Base-by-base conservation (phyloP, 345 rosid genomes). In the Tarenaya hassleriana region DNA sequence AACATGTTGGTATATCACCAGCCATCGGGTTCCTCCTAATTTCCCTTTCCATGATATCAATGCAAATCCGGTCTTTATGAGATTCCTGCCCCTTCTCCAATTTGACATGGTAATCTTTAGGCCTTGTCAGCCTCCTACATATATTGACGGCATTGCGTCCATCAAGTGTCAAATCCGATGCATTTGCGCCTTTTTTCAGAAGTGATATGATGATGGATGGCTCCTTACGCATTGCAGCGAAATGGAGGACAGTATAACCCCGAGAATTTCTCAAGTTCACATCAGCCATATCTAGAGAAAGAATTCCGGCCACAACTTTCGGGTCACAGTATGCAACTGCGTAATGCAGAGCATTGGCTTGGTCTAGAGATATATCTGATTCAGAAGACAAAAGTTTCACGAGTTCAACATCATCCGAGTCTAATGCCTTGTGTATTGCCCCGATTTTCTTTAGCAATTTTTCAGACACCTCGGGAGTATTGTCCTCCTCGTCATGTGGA, bases 371-470 rank as follows among this genome's bases (percentile, higher is more conserved):
- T 50, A 85, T 66, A 16, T 78, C 64, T 56, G 98, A 92, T 68
- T 92, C 97, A 0, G 80, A 72, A 38, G 88, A 69, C 15, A 92
- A 89, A 70, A 92, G 94, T 52, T 72, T 72, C 54, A 92, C 95
- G 8, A 88, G 97, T 75, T 92, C 98, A 41, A 92, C 80, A 67
- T 92, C 98, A 61, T 92, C 97, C 0, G 95, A 85, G 67, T 92
- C 98, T 37, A 92, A 73, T 21, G 98, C 97, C 73, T 73, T 92
- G 55, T 75, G 91, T 53, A 92, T 83, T 71, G 88, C 83, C 64
- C 68, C 60, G 16, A 80, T 75, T 67, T 82, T 76, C 70, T 83
- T 83, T 35, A 76, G 83, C 60, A 73, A 10, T 49, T 78, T 78
- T 53, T 84, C 94, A 1, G 63, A 55, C 35, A 43, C 64, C 27